Evolutionary conservation across 805 yeast species (phyloP).

Genomic region (Pichia nanzhaoensis): DNA sequence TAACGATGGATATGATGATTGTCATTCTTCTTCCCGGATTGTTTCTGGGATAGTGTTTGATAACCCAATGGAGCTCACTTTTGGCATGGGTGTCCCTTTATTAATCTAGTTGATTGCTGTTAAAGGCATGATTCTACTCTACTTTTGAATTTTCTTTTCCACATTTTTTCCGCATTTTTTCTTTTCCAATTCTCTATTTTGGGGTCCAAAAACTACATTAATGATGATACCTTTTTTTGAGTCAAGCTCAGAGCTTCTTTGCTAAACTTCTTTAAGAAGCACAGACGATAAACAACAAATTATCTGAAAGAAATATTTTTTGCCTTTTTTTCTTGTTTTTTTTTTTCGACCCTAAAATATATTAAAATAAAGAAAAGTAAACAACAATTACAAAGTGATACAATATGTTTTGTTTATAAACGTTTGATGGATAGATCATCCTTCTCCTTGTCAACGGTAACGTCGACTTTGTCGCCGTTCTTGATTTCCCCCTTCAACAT

Average conservation of each 20-base stretch:
- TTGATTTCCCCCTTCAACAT: constrained; percentile 75
- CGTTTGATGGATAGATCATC: constrained; percentile 8
- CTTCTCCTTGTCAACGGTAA: constrained; percentile 6
- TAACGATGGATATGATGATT: constrained; percentile 24
- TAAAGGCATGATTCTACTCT: constrained; percentile 17
- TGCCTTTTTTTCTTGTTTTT: too few species aligned
- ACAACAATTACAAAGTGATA: too few species aligned
- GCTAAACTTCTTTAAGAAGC: constrained; percentile 16
- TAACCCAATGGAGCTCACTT: constrained; percentile 28
- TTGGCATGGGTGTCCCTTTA: constrained; percentile 14
- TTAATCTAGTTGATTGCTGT: constrained; percentile 17
- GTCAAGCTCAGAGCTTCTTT: constrained; percentile 21
- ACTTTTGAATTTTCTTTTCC: background rate
- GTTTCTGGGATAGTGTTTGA: constrained; percentile 4
- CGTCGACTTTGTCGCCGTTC: constrained; percentile 44
- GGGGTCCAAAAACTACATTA: too few species aligned
- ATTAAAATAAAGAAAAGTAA: too few species aligned
- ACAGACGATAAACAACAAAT: constrained; percentile 16
- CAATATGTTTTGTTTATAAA: too few species aligned
- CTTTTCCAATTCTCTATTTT: background rate
- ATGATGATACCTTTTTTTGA: constrained; percentile 12
- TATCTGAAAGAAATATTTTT: constrained; percentile 5
- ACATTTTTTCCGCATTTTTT: constrained; percentile 1
- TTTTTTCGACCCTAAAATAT: too few species aligned
- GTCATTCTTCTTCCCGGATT: constrained; percentile 5